Conservation (phyloP, 2,329 filamentous ascomycete genomes). For the Curvularia sp. region DNA sequence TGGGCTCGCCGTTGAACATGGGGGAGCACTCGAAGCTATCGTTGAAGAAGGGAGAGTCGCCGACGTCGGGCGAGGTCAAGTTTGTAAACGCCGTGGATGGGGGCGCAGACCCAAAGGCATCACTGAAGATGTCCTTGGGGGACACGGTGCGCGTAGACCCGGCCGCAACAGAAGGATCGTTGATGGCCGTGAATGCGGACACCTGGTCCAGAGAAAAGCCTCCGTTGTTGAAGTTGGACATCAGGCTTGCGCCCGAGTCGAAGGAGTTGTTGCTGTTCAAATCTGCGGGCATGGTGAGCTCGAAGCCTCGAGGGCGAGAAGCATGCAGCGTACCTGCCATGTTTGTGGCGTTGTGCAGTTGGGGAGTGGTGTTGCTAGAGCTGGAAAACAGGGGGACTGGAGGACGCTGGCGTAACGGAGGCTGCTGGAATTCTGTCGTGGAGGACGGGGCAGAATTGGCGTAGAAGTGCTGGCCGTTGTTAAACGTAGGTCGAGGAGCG, state of each 20-base stretch:
- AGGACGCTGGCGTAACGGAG: conserved; percentile 64
- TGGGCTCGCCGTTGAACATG: conserved; percentile 66
- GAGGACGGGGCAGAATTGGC: conserved; percentile 70
- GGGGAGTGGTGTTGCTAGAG: conserved; percentile 63
- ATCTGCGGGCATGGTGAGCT: conserved; percentile 45
- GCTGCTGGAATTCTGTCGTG: conserved; percentile 63
- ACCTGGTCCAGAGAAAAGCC: conserved; percentile 40
- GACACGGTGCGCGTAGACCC: conserved; percentile 70
- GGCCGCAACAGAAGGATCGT: conserved; percentile 50
- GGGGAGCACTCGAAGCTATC: conserved; percentile 81
- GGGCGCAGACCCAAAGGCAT: conserved; percentile 75
- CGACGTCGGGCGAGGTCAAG: conserved; percentile 80
- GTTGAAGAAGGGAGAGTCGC: conserved; percentile 75
- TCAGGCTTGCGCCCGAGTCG: conserved; percentile 58
- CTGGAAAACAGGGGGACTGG: conserved; percentile 74
- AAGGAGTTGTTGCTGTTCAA: conserved; percentile 50
- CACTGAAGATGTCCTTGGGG: conserved; percentile 79
- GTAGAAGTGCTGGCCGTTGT: conserved; percentile 68
- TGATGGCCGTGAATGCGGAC: conserved; percentile 55
- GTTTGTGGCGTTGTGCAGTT: conserved; percentile 46
- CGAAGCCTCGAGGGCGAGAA: conserved; percentile 20
- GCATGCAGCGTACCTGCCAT: conserved; percentile 49
- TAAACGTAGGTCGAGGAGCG: conserved; percentile 65
- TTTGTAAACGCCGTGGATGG: conserved; percentile 83
- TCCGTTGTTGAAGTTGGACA: conserved; percentile 51